A percentile compares a stretch with the other conserved stretches of the same genome.
Conservation (phyloP, 257 asterid genomes). For the Fraxinus cuspidata region DNA sequence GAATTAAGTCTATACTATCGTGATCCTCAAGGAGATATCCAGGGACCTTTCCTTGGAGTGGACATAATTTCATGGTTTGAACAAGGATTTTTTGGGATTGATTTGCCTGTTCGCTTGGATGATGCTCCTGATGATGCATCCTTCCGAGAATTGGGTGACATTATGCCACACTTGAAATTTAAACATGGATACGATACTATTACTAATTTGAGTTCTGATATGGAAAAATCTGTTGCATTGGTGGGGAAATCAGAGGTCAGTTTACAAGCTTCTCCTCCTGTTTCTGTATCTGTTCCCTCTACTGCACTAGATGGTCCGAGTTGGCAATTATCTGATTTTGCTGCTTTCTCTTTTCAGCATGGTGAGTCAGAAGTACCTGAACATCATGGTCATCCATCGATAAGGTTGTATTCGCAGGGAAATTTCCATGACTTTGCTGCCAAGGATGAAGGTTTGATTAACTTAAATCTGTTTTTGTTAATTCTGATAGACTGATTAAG, state of each 20-base stretch:
- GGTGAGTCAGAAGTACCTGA: constrained; percentile 49
- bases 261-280: background rate
- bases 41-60: constrained; percentile 97
- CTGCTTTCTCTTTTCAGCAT: constrained; percentile 44
- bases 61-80: constrained; percentile 97
- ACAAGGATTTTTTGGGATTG: constrained; percentile 93
- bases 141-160: constrained; percentile 79
- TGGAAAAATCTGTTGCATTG: constrained; percentile 46
- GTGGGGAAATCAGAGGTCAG: constrained; percentile 51
- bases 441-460: constrained; percentile 70
- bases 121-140: constrained; percentile 82
- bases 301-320: constrained; percentile 42
- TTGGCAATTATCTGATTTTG: constrained; percentile 63
- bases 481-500: constrained; percentile 15
- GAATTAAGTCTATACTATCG: constrained; percentile 82
- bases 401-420: constrained; percentile 46
- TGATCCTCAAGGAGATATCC: constrained; percentile 97
- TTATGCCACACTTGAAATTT: constrained; percentile 84
- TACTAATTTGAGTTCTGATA: constrained; percentile 36
- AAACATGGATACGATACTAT: constrained; percentile 39
- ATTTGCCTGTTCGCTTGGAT: constrained; percentile 88
- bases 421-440: constrained; percentile 49
- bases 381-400: constrained; percentile 45
- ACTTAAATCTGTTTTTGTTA: constrained; percentile 14
- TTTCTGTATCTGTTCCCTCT: constrained; percentile 44